phyloP scores from a whole-genome alignment of 139 green algal genomes.

The Bryopsis sp. region DNA sequence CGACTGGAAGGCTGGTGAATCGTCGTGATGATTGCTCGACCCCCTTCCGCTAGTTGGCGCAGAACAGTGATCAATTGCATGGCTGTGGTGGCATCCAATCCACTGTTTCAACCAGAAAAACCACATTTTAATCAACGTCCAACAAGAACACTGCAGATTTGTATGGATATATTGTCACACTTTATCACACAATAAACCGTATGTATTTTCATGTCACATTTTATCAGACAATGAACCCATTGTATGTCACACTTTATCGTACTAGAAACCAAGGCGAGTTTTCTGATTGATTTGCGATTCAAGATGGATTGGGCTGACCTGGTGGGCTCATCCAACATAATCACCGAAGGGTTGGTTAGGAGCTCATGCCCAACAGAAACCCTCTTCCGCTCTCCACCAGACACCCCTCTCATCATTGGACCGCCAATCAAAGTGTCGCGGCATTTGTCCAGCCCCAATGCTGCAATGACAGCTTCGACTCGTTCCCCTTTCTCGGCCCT shows the following conservation, averaged over 20 bases:
- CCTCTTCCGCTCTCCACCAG: conserved; percentile 90
- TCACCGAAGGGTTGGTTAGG: conserved; percentile 81
- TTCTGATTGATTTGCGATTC: background rate
- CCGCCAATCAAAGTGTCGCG: conserved; percentile 85
- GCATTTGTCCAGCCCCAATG: conserved; percentile 63
- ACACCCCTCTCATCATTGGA: conserved; percentile 71
- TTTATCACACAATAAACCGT: background rate
- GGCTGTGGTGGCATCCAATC: conserved; percentile 87
- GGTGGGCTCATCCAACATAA: conserved; percentile 76
- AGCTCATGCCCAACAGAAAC: conserved; percentile 78
- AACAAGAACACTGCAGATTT: background rate
- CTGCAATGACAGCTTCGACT: conserved; percentile 58
- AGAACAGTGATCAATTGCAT: conserved; percentile 72
- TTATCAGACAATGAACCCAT: background rate
- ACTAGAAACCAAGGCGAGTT: background rate
- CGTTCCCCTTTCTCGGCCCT: conserved; percentile 45
- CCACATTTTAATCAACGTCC: background rate
- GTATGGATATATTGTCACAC: background rate
- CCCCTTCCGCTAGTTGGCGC: conserved; percentile 52
- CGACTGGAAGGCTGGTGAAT: conserved; percentile 88
- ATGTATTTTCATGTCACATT: background rate
- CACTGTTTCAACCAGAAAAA: conserved; percentile 38
- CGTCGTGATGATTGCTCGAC: conserved; percentile 75
- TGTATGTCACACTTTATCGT: background rate
- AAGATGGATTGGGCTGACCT: background rate